Conservation (phyloP, 768 basidiomycete species). For the Brasilioporus rufonigricans region DNA sequence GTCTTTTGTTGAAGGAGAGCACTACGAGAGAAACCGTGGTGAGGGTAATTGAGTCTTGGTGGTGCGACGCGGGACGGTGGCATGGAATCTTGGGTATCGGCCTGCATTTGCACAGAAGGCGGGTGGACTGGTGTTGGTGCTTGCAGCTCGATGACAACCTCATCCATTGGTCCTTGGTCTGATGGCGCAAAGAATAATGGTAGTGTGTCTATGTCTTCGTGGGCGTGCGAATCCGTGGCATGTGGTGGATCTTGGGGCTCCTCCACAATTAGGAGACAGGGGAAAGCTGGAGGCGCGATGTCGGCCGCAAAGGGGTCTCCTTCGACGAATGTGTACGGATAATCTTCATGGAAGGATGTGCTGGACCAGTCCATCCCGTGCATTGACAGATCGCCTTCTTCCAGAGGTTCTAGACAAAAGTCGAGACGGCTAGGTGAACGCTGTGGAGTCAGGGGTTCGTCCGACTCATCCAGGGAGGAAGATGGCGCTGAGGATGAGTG, state of each 20-base stretch:
- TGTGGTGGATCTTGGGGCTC: conserved; percentile 1
- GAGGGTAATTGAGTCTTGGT: conserved; percentile 44
- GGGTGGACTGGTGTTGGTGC: conserved; percentile 26
- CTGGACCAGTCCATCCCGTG: conserved; percentile 14
- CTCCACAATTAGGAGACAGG: not conserved
- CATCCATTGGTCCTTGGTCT: conserved; percentile 10
- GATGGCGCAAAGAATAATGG: conserved; percentile 11
- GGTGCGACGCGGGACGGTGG: conserved; percentile 8
- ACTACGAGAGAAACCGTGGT: conserved; percentile 64
- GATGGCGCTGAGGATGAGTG: conserved; percentile 4
- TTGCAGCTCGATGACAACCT: conserved; percentile 15
- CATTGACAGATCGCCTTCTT: conserved; percentile 1
- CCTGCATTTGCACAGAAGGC: conserved; percentile 2
- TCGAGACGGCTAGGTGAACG: conserved; percentile 51
- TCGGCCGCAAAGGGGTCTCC: conserved; percentile 8
- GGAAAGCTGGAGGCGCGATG: not conserved
- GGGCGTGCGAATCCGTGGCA: conserved; percentile 10
- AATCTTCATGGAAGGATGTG: not conserved
- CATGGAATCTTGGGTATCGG: not conserved
- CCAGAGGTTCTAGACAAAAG: conserved; percentile 27
- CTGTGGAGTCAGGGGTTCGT: conserved; percentile 28
- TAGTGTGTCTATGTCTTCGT: conserved; percentile 9
- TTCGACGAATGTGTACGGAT: conserved; percentile 1
- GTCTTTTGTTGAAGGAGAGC: conserved; percentile 58
- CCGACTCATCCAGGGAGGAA: conserved; percentile 9